These are phyloP conservation scores for Pleurotus ostreatus DNA, from an alignment of 768 basidiomycete genomes.

Conservation along the genomic window DNA sequence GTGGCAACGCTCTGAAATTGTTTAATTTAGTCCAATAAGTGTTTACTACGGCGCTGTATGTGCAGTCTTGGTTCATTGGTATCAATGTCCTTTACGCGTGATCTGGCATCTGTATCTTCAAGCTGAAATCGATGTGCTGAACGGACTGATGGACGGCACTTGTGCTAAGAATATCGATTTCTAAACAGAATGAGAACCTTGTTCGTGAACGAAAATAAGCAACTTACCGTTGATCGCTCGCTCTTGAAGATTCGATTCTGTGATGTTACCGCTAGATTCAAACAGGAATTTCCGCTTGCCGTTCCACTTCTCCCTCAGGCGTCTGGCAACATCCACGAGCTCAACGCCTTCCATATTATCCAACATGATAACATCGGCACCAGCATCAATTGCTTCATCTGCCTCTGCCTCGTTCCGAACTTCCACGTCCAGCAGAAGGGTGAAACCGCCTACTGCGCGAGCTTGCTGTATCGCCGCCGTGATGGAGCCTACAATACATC, in stretches of 20 bases:
- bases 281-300: conserved; percentile 82
- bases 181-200: conserved; percentile 32
- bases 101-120: conserved; percentile 83
- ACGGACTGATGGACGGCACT: conserved; percentile 89
- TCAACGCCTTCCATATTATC: conserved; percentile 86
- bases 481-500: conserved; percentile 65
- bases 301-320: conserved; percentile 74
- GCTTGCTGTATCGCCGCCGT: conserved; percentile 82
- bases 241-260: conserved; percentile 78
- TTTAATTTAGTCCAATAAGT: conserved; percentile 45
- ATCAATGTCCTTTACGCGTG: conserved; percentile 9
- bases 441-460: conserved; percentile 90
- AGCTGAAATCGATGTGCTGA: conserved; percentile 92
- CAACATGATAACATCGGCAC: conserved; percentile 93
- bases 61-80: conserved; percentile 7
- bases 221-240: conserved; percentile 77
- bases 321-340: conserved; percentile 62
- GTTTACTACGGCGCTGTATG: background rate
- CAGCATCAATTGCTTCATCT: conserved; percentile 94
- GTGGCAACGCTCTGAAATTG: conserved; percentile 67
- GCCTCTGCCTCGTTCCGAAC: conserved; percentile 87
- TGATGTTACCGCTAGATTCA: conserved; percentile 94
- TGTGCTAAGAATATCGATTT: conserved; percentile 93
- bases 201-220: background rate
- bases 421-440: conserved; percentile 89